A percentile compares a stretch with the other conserved stretches of the same genome.
Evolutionary conservation across 2,329 filamentous ascomycete species (phyloP).

Genomic region (Trichoderma pleuroti): DNA sequence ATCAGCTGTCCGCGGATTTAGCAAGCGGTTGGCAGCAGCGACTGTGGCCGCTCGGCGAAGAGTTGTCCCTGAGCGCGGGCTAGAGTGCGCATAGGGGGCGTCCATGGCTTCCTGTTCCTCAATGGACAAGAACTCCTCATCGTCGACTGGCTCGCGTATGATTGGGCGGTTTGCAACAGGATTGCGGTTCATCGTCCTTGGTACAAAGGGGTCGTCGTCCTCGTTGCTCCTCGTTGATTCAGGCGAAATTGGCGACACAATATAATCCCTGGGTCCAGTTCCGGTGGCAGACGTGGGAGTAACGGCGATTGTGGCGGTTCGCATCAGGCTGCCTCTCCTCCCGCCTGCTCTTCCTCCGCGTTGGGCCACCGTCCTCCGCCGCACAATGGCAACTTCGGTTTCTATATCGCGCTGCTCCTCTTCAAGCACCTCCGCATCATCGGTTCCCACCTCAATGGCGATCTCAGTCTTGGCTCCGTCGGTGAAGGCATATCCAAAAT

Average conservation of each 20-base stretch:
- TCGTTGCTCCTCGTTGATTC: slow-evolving; percentile 31
- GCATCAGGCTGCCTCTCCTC: slow-evolving; percentile 38
- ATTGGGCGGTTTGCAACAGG: slow-evolving; percentile 19
- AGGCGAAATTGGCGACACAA: slow-evolving; percentile 27
- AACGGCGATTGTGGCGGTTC: slow-evolving; percentile 40
- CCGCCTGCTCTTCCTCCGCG: slow-evolving; percentile 38
- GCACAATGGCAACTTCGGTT: slow-evolving; percentile 74
- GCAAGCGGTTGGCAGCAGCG: slow-evolving; percentile 68
- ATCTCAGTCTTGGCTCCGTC: slow-evolving; percentile 57
- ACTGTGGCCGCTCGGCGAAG: slow-evolving; percentile 71
- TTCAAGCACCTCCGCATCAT: slow-evolving; percentile 64
- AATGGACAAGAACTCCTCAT: slow-evolving; percentile 45
- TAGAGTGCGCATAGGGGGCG: slow-evolving; percentile 68
- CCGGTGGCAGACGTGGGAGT: slow-evolving; percentile 17
- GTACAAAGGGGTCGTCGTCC: slow-evolving; percentile 50
- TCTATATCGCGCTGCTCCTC: slow-evolving; percentile 73
- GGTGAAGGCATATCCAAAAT: slow-evolving; percentile 63
- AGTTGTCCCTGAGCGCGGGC: slow-evolving; percentile 66
- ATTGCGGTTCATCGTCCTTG: slow-evolving; percentile 43
- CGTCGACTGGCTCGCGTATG: slow-evolving; percentile 31
- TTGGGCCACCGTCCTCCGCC: slow-evolving; percentile 68
- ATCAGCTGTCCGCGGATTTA: slow-evolving; percentile 57
- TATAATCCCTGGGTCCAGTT: slow-evolving; percentile 27
- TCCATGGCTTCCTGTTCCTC: slow-evolving; percentile 63
- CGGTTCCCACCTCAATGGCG: slow-evolving; percentile 70